Conservation (phyloP, 768 basidiomycete species). For the Leccinum imitatum region DNA sequence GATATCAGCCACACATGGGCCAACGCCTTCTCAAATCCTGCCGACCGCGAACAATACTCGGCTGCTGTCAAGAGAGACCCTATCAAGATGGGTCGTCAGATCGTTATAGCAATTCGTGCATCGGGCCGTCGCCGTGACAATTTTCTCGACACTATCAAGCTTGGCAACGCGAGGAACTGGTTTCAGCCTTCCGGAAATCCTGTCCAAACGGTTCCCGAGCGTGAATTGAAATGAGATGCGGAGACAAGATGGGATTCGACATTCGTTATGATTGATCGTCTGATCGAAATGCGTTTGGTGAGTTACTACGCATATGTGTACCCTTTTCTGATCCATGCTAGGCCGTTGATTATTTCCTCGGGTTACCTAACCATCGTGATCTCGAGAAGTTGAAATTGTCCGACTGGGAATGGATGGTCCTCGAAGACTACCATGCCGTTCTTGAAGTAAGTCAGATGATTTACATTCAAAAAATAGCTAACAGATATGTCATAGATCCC, state of each 20-base stretch:
- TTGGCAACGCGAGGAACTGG: neutral
- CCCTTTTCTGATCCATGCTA: neutral
- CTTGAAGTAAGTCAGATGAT: neutral
- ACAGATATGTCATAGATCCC: neutral
- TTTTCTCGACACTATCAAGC: neutral
- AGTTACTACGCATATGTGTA: neutral
- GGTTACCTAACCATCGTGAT: neutral
- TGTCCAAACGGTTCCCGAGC: neutral
- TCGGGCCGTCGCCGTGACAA: neutral
- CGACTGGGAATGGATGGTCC: neutral
- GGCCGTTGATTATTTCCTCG: no score
- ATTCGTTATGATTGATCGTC: neutral
- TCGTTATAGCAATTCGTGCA: neutral
- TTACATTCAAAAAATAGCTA: neutral
- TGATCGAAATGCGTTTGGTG: neutral
- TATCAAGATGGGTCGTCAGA: neutral
- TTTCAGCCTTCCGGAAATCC: neutral
- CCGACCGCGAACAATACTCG: neutral
- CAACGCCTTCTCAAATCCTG: neutral
- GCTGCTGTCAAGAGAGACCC: neutral
- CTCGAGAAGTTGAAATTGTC: neutral
- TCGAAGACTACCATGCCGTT: neutral
- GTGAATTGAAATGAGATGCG: neutral
- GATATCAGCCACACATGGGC: neutral
- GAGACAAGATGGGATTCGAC: neutral